phyloP scores from a whole-genome alignment of 257 asterid species.

The Gentiana dahurica region DNA sequence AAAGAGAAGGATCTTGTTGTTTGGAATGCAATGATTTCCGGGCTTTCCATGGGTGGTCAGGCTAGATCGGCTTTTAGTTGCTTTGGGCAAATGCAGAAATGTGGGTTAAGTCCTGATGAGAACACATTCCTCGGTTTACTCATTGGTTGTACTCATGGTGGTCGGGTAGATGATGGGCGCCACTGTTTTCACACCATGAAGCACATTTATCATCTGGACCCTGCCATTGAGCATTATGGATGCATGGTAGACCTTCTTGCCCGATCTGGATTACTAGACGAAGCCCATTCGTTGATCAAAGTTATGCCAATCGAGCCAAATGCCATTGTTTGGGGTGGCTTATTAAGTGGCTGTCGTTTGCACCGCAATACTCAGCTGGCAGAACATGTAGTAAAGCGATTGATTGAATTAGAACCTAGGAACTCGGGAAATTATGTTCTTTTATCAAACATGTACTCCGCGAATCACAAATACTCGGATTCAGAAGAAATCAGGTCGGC shows the following conservation, averaged over 20 bases:
- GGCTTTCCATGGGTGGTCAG: slow-evolving; percentile 38
- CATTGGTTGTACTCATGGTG: slow-evolving; percentile 43
- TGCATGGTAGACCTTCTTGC: slow-evolving; percentile 48
- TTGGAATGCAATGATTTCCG: slow-evolving; percentile 31
- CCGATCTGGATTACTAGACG: slow-evolving; percentile 30
- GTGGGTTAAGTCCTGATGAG: slow-evolving; percentile 28
- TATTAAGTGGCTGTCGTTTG: slow-evolving; percentile 39
- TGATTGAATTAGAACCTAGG: slow-evolving; percentile 37
- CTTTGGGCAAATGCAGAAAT: slow-evolving; percentile 26
- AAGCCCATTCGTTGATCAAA: slow-evolving; percentile 23
- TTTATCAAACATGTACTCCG: slow-evolving; percentile 30
- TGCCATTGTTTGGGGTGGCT: slow-evolving; percentile 41
- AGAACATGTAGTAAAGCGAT: slow-evolving; percentile 24
- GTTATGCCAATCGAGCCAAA: slow-evolving; percentile 36
- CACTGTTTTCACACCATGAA: slow-evolving; percentile 22
- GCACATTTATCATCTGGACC: slow-evolving; percentile 16
- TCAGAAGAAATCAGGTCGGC: slow-evolving; percentile 24
- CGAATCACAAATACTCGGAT: slow-evolving; percentile 26
- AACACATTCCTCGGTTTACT: slow-evolving; percentile 41
- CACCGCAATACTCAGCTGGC: slow-evolving; percentile 36
- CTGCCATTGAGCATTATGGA: slow-evolving; percentile 33
- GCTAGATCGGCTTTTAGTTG: slow-evolving; percentile 29
- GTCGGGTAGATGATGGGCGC: slow-evolving; percentile 39
- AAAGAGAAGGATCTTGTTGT: slow-evolving; percentile 28
- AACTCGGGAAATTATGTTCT: slow-evolving; percentile 34